Conservation (phyloP, 2,329 filamentous ascomycete genomes). For the Geosmithia morbida region DNA sequence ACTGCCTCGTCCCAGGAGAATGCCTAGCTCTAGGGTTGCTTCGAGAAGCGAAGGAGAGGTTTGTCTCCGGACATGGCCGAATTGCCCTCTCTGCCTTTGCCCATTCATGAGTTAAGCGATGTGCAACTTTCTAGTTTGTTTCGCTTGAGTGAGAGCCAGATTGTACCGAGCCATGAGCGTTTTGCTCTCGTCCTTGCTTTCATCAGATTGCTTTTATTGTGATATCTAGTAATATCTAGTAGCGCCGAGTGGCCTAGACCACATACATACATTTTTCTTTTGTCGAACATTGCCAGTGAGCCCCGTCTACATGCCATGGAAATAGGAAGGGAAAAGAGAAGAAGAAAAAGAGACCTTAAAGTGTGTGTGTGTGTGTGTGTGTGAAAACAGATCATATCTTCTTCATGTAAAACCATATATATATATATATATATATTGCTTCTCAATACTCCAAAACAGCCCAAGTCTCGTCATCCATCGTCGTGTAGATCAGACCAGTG, state of each 20-base stretch:
- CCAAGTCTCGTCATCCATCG: conserved; percentile 87
- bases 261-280: too few species aligned
- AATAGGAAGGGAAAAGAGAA: too few species aligned
- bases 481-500: conserved; percentile 71
- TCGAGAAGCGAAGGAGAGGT: too few species aligned
- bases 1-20: not conserved
- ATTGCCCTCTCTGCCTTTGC: too few species aligned
- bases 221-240: not conserved
- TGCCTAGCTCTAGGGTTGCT: not conserved
- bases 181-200: too few species aligned
- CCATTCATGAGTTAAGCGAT: too few species aligned
- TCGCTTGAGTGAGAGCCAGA: too few species aligned
- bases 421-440: not conserved
- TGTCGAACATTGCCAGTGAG: not conserved
- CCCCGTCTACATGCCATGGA: not conserved
- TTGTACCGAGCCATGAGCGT: too few species aligned
- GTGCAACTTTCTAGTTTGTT: too few species aligned
- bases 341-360: not conserved
- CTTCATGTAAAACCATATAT: not conserved
- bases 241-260: too few species aligned
- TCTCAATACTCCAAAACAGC: conserved; percentile 57
- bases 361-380: not conserved
- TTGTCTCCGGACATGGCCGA: too few species aligned
- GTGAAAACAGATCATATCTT: not conserved
- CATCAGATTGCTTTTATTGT: too few species aligned